Evolutionary conservation across 83 land plant genomes (phyloP), one percentile per base, ranked within the genome.

Genomic region (Diphasiastrum complanatum): DNA sequence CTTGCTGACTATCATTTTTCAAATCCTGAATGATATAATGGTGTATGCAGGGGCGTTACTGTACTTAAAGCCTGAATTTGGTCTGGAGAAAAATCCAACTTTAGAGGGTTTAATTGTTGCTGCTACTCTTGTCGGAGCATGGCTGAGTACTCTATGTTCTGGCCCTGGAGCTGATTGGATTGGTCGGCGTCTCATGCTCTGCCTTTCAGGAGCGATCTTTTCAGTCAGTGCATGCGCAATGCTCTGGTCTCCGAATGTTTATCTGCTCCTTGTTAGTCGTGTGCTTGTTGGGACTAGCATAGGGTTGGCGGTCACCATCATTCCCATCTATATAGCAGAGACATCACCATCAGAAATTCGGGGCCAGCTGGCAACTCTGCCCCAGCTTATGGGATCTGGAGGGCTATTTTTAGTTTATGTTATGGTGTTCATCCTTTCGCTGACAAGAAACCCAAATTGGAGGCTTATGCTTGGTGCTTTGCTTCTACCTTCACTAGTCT

Each of bases 151-250:
- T 29, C 24, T 60, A 10, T 33, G 75, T 47, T 63, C 76, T 1
- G 76, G 76, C 4, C 72, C 76, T 1, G 16, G 51, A 19, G 63
- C 76, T 6, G 76, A 73, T 66, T 73, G 72, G 76, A 56, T 73
- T 23, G 70, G 75, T 6, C 40, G 75, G 27, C 53, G 60, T 23
- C 22, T 33, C 2, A 67, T 56, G 64, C 65, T 73, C 3, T 37
- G 28, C 48, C 45, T 73, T 2, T 66, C 71, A 5, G 65, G 49
- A 23, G 28, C 60, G 14, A 23, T 71, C 1, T 71, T 11, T 37
- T 45, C 63, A 20, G 3, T 71, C 1, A 63, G 72, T 18, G 63
- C 72, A 46, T 50, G 63, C 5, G 47, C 59, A 32, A 73, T 73
- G 72, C 4, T 45, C 18, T 73, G 73, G 73, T 43, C 76, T 0